Conservation (phyloP, 495 filamentous ascomycete genomes). For the Opeltia flavorubescens region DNA sequence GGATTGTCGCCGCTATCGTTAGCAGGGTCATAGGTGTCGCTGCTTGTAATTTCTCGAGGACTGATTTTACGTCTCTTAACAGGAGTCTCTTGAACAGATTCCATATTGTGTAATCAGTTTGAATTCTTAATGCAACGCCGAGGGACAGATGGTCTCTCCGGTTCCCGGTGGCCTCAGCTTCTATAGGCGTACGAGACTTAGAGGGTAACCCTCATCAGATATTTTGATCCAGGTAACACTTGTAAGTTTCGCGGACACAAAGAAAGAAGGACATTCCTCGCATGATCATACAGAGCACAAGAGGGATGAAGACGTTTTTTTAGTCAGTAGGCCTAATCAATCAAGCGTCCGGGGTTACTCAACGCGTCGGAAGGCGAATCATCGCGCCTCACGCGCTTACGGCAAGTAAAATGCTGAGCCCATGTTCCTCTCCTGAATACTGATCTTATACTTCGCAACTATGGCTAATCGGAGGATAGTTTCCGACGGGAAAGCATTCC, state of each 20-base stretch:
- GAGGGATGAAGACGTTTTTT: not conserved
- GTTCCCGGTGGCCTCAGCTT: not conserved
- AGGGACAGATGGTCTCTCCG: not conserved
- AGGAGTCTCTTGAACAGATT: slow-evolving; percentile 33
- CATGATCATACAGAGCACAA: not conserved
- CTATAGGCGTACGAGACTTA: too few relatives aligned
- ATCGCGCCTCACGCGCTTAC: not conserved
- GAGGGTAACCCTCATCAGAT: too few relatives aligned
- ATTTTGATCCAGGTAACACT: too few relatives aligned
- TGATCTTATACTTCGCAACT: too few relatives aligned
- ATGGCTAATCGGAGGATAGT: slow-evolving; percentile 49
- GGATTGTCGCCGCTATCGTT: slow-evolving; percentile 42
- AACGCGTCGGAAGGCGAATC: not conserved
- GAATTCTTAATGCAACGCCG: not conserved
- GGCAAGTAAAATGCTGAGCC: too few relatives aligned
- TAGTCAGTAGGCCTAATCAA: not conserved
- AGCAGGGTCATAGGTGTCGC: slow-evolving; percentile 26
- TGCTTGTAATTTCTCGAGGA: slow-evolving; percentile 18
- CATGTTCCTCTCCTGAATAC: not conserved
- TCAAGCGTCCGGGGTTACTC: not conserved
- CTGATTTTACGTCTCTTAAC: slow-evolving; percentile 31
- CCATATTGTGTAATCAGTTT: slow-evolving; percentile 20
- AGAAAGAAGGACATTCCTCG: too few relatives aligned
- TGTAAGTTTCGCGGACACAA: too few relatives aligned
- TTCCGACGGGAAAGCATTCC: slow-evolving; percentile 35